Base-by-base conservation (phyloP, 2,329 filamentous ascomycete genomes). In the Alternaria arborescens region DNA sequence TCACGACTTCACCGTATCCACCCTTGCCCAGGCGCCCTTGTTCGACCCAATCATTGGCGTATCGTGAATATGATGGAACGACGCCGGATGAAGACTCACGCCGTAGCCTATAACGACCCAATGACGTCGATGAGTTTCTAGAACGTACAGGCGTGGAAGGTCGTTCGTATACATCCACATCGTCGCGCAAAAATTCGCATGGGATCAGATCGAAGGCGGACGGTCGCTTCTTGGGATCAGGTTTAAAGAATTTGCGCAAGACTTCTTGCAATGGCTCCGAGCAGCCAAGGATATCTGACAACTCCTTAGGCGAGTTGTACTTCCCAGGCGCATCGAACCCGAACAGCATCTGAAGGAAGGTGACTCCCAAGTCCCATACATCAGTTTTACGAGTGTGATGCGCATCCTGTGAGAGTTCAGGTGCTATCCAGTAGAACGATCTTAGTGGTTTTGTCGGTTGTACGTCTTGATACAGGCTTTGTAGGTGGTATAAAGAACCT, bases 1-100 rank as follows among this genome's bases (percentile, higher is more conserved):
- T 96, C 56, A 98, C 93, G 22, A 99, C 95, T 79, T 97, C 93
- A 5, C 95, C 95, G 79, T 97, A 99, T 0, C 94, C 95, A 43
- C 95, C 95, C 76, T 94, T 96, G 3, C 95, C 95, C 12, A 99
- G 84, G 5, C 91, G 88, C 14, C 92, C 93, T 73, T 95, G 89
- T 79, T 98, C 94, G 18, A 94, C 89, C 79, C 97, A 99, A 70
- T 98, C 95, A 71, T 91, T 91, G 11, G 86, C 87, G 74, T 97
- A 99, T 62, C 94, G 88, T 1, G 93, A 96, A 44, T 87, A 83
- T 4, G 83, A 66, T 6, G 66, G 65, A 10, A 68, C 71, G 26
- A 69, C 57, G 8, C 73, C 76, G 34, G 70, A 65, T 11, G 76
- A 78, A 32, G 78, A 79, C 41, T 79, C 76, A 3, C 77, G 72